A percentile compares a stretch with the other conserved stretches of the same genome.
These are phyloP conservation scores for Hansenula sp. DNA, from an alignment of 1,139 yeast genomes.

Conservation along the genomic window DNA sequence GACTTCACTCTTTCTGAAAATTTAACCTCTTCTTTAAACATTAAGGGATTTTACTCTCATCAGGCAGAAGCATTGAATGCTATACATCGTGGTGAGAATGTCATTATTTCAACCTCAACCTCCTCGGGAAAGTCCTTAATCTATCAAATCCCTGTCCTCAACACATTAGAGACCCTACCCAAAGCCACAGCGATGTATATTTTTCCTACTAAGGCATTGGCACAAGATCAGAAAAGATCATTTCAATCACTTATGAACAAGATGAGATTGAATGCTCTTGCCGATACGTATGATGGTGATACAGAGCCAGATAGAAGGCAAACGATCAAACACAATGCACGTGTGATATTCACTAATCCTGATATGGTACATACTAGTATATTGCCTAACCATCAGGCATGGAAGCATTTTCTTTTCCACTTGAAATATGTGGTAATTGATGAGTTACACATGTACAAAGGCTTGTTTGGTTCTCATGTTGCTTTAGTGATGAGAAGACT, in stretches of 20 bases:
- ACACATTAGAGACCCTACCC: slow-evolving; percentile 41
- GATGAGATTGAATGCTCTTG: slow-evolving; percentile 37
- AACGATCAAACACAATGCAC: slow-evolving; percentile 54
- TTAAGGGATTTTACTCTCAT: slow-evolving; percentile 62
- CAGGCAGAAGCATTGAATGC: slow-evolving; percentile 74
- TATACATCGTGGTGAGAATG: slow-evolving; percentile 50
- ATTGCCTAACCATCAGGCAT: slow-evolving; percentile 66
- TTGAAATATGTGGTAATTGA: slow-evolving; percentile 79
- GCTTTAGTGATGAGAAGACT: slow-evolving; percentile 79
- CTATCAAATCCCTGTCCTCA: slow-evolving; percentile 80
- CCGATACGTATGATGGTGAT: slow-evolving; percentile 92
- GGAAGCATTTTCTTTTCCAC: slow-evolving; percentile 65
- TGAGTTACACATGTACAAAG: slow-evolving; percentile 85
- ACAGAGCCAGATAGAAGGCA: slow-evolving; percentile 56
- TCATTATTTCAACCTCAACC: slow-evolving; percentile 87
- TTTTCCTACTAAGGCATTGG: slow-evolving; percentile 95
- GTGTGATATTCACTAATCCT: slow-evolving; percentile 88
- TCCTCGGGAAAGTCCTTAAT: slow-evolving; percentile 93
- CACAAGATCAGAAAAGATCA: slow-evolving; percentile 91
- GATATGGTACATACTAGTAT: slow-evolving; percentile 88
- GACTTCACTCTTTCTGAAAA: slow-evolving; percentile 37
- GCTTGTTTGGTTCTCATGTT: slow-evolving; percentile 90
- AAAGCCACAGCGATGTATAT: slow-evolving; percentile 77
- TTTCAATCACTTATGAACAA: slow-evolving; percentile 52
- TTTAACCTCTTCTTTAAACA: slow-evolving; percentile 46